A percentile compares a stretch with the other conserved stretches of the same genome.
These are phyloP conservation scores for Penicillium salamii DNA, from an alignment of 495 filamentous ascomycete genomes.

Conservation along the genomic window DNA sequence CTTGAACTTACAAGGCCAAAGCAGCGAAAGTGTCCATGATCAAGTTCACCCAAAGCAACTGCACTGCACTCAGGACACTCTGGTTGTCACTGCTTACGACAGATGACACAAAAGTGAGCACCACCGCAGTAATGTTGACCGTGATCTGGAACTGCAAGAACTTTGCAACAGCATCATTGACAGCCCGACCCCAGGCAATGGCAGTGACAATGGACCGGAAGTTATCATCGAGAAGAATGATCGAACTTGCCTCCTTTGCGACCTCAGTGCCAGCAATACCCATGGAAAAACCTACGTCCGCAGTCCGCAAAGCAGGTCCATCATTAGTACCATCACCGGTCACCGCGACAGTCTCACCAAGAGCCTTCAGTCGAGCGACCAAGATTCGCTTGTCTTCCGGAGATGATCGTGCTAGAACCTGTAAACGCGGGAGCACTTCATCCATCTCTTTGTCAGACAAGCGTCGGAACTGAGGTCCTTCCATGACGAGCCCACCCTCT, in stretches of 20 bases:
- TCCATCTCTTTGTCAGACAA: constrained; percentile 70
- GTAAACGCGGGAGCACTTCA: constrained; percentile 67
- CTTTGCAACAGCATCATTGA: constrained; percentile 88
- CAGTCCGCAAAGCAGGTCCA: constrained; percentile 78
- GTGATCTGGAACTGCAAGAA: constrained; percentile 92
- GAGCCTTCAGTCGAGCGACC: constrained; percentile 67
- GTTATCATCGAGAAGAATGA: constrained; percentile 90
- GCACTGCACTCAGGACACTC: constrained; percentile 80
- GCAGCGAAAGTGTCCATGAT: constrained; percentile 95
- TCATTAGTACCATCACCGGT: constrained; percentile 92
- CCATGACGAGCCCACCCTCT: constrained; percentile 70
- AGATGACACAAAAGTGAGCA: constrained; percentile 79
- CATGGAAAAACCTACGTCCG: constrained; percentile 92
- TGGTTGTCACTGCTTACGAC: constrained; percentile 62
- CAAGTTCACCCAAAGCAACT: constrained; percentile 88
- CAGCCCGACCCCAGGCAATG: constrained; percentile 84
- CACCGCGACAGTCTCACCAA: constrained; percentile 79
- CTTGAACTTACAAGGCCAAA: constrained; percentile 57
- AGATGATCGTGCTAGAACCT: constrained; percentile 81
- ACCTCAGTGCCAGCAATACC: constrained; percentile 88
- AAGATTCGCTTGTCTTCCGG: constrained; percentile 86
- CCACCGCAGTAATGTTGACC: constrained; percentile 84
- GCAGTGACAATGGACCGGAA: constrained; percentile 86
- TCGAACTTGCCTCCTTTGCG: constrained; percentile 90
- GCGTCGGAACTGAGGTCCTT: constrained; percentile 80